Conservation (phyloP, 2,329 filamentous ascomycete species). For the Laburnicola sp. region DNA sequence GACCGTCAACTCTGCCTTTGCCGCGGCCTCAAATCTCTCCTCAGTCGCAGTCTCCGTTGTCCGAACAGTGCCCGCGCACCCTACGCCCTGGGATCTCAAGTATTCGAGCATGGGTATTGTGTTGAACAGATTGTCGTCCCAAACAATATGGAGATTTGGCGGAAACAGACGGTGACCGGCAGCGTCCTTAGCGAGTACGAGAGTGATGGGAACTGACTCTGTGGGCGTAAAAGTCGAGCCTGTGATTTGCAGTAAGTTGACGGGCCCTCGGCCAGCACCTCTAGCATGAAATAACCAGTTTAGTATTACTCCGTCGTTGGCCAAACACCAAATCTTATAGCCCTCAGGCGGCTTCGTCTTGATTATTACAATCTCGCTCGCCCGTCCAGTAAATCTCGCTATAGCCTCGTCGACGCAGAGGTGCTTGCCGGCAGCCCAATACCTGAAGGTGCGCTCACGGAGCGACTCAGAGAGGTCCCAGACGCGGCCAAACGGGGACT, state of each 20-base stretch:
- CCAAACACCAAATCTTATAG: not conserved
- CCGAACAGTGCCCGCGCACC: constrained; percentile 1
- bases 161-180: not conserved
- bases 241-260: not conserved
- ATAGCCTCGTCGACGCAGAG: too few species aligned
- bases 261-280: not conserved
- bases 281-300: constrained; percentile 1
- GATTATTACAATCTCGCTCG: too few species aligned
- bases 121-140: constrained; percentile 2
- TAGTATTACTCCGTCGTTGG: not conserved
- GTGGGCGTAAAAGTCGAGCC: not conserved
- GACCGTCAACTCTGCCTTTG: fast-evolving
- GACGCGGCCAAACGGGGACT: too few species aligned
- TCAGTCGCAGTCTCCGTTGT: constrained; percentile 5
- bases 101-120: not conserved
- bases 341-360: not conserved
- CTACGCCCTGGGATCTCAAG: not conserved
- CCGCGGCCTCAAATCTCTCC: too few species aligned
- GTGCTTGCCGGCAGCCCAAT: too few species aligned
- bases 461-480: too few species aligned
- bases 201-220: not conserved
- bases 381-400: too few species aligned
- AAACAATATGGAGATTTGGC: not conserved
- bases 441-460: too few species aligned
- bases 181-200: not conserved